Evolutionary conservation across 2,329 filamentous ascomycete genomes (phyloP).

Genomic region (Conoideocrella luteorostrata): DNA sequence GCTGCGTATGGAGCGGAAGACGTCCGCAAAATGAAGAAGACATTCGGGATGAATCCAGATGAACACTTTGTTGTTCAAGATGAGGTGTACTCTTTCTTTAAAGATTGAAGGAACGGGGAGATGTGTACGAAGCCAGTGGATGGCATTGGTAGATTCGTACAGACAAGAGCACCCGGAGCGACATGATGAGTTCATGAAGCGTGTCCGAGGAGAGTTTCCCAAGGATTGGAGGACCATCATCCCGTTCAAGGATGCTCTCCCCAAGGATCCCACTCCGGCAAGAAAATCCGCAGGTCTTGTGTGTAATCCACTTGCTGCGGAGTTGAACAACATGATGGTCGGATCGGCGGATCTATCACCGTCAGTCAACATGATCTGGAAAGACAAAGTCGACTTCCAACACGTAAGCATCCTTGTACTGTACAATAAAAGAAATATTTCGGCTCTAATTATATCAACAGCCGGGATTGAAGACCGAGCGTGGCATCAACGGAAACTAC

Average conservation of each 20-base stretch:
- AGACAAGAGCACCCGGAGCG: slow-evolving; percentile 38
- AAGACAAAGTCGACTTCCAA: slow-evolving; percentile 44
- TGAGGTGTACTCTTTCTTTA: slow-evolving; percentile 45
- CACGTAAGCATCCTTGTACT: slow-evolving; percentile 25
- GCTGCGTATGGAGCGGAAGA: slow-evolving; percentile 49
- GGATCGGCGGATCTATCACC: slow-evolving; percentile 48
- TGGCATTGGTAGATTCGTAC: slow-evolving; percentile 33
- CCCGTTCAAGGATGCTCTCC: slow-evolving; percentile 36
- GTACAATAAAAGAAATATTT: no score
- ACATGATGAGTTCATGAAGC: slow-evolving; percentile 42
- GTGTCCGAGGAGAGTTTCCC: slow-evolving; percentile 41
- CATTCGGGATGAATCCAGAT: slow-evolving; percentile 28
- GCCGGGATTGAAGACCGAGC: slow-evolving; percentile 31
- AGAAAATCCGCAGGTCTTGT: slow-evolving; percentile 42
- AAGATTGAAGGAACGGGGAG: slow-evolving; percentile 34
- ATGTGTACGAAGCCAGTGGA: slow-evolving; percentile 22
- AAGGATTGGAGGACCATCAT: slow-evolving; percentile 43
- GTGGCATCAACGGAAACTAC: slow-evolving; percentile 49
- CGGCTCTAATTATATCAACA: slow-evolving; percentile 12
- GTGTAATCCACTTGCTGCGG: slow-evolving; percentile 44
- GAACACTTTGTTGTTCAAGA: slow-evolving; percentile 32
- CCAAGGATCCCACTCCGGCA: slow-evolving; percentile 40
- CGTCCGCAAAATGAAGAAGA: slow-evolving; percentile 34
- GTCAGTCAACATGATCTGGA: slow-evolving; percentile 51
- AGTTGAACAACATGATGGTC: slow-evolving; percentile 43